Evolutionary conservation across 805 yeast genomes (phyloP), one percentile per base, ranked within the genome.

Genomic region (Monosporozyma yasuniensis): DNA sequence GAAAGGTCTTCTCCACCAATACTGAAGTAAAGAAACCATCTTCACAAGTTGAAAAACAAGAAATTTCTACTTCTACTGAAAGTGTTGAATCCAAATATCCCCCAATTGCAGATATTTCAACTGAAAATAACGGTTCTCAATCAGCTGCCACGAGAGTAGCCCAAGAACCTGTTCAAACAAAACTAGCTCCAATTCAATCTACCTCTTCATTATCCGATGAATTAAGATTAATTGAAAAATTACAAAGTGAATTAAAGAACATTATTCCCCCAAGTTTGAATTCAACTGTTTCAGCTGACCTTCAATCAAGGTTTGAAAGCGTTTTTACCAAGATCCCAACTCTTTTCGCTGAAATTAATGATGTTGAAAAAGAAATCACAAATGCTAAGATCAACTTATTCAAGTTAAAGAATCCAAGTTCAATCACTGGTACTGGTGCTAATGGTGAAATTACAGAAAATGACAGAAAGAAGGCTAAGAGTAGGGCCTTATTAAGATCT

Each of bases 371-470:
- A 25, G 81, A 83, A 38, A 85, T 91, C 50, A 76, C 85, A 14
- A 68, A 71, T 23, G 77, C 84, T 1, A 87, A 82, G 57, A 72
- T 85, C 50, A 85, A 83, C 56, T 60, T 84, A 14, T 80, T 77
- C 63, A 80, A 83, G 57, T 65, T 76, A 56, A 79, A 79, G 54
- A 77, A 85, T 59, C 96, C 96, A 10, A 76, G 80, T 2, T 74
- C 82, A 3, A 74, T 88, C 67, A 72, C 74, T 25, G 97, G 96
- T 4, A 79, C 93, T 5, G 98, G 97, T 7, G 84, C 88, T 44
- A 80, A 84, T 60, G 97, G 97, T 28, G 80, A 80, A 52, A 78
- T 88, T 8, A 90, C 97, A 2, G 96, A 87, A 23, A 68, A 80
- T 12, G 97, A 90, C 63, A 77, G 85, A 52, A 78, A 85, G 54